Conservation (phyloP, 106 monocot species). For the Dioscorea alata region DNA sequence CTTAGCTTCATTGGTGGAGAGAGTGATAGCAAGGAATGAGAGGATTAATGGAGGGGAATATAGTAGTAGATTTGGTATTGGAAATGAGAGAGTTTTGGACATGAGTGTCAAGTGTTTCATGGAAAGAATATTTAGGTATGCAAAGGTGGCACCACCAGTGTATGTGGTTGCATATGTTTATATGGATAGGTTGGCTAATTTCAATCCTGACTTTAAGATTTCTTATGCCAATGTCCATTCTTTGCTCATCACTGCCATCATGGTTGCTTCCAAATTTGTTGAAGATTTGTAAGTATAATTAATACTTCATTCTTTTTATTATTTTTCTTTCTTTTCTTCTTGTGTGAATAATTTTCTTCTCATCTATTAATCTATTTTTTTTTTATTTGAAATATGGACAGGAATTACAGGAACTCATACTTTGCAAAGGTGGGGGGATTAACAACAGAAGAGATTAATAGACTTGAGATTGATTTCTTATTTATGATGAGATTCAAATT, state of each 20-base stretch:
- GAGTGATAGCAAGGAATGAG: constrained; percentile 41
- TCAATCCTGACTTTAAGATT: constrained; percentile 25
- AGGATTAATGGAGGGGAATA: constrained; percentile 9
- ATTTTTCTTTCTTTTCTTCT: background rate
- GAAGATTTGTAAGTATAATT: constrained; percentile 52
- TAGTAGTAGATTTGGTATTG: constrained; percentile 26
- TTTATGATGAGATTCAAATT: constrained; percentile 73
- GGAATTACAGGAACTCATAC: constrained; percentile 61
- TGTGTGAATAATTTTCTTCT: background rate
- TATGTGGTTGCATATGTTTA: constrained; percentile 85
- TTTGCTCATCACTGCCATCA: constrained; percentile 42
- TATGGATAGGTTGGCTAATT: constrained; percentile 52
- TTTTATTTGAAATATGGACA: constrained; percentile 4
- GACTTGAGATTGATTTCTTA: constrained; percentile 66
- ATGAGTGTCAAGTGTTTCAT: constrained; percentile 61
- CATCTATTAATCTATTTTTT: background rate
- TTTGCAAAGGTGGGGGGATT: constrained; percentile 70
- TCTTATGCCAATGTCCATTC: constrained; percentile 34
- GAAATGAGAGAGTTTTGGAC: constrained; percentile 31
- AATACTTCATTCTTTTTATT: background rate
- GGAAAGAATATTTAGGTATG: constrained; percentile 60
- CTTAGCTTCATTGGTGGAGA: constrained; percentile 60
- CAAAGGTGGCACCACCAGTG: constrained; percentile 44
- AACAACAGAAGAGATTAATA: constrained; percentile 45
- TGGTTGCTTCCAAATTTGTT: constrained; percentile 74